A percentile compares a stretch with the other conserved stretches of the same genome.
phyloP scores from a whole-genome alignment of 1,139 yeast genomes.

The Geotrichum fermentans region DNA sequence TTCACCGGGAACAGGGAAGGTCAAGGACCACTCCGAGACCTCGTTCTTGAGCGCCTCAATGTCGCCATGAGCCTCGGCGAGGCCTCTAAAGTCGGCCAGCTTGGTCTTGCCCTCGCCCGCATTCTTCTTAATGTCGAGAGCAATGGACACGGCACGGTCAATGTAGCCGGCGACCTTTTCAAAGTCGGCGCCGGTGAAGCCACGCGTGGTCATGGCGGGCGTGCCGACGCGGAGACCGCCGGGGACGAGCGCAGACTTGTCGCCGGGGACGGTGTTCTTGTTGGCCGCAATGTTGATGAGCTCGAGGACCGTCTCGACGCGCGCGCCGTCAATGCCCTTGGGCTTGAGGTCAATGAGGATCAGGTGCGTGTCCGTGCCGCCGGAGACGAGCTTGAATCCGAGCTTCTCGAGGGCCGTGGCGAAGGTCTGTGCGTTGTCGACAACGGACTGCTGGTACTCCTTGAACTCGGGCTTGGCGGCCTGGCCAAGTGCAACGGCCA shows the following conservation, averaged over 20 bases:
- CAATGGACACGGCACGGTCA: constrained; percentile 72
- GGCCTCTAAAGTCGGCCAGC: constrained; percentile 89
- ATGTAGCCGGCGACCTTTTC: constrained; percentile 72
- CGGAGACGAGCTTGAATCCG: constrained; percentile 79
- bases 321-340: constrained; percentile 88
- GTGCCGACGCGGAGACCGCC: constrained; percentile 96
- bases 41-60: constrained; percentile 67
- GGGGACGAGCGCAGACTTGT: constrained; percentile 89
- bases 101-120: constrained; percentile 67
- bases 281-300: constrained; percentile 88
- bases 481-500: constrained; percentile 91
- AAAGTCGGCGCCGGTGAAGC: constrained; percentile 75
- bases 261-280: constrained; percentile 95
- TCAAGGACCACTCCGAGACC: constrained; percentile 86
- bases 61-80: constrained; percentile 62
- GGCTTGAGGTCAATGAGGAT: constrained; percentile 79
- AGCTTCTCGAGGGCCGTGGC: constrained; percentile 61
- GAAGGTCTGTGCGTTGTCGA: constrained; percentile 71
- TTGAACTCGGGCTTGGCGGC: constrained; percentile 80
- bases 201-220: constrained; percentile 98
- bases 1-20: constrained; percentile 81
- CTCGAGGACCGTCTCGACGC: constrained; percentile 88
- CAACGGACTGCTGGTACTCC: constrained; percentile 76
- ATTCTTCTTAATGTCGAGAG: constrained; percentile 63
- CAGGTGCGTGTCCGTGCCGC: constrained; percentile 93